Conservation (phyloP, 805 yeast species). For the Barnettozyma sp. region DNA sequence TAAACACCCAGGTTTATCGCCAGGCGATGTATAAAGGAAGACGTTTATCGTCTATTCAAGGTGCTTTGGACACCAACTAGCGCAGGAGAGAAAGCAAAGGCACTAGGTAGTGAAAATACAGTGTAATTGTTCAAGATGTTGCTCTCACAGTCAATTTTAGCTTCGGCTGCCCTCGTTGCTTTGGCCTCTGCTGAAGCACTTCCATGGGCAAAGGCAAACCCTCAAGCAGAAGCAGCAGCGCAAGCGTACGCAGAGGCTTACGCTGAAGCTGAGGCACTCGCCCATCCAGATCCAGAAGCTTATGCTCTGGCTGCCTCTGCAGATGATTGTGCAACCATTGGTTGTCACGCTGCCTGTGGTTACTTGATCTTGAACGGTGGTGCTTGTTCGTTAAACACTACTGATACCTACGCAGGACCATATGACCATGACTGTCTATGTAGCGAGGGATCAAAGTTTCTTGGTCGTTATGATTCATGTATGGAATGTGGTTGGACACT, state of each 20-base stretch:
- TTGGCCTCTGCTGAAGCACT: slow-evolving; percentile 10
- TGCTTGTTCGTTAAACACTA: slow-evolving; percentile 25
- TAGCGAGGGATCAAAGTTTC: slow-evolving; percentile 17
- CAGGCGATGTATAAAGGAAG: too few relatives aligned
- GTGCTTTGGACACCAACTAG: too few relatives aligned
- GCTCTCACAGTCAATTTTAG: slow-evolving; percentile 1
- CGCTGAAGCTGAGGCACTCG: slow-evolving; percentile 19
- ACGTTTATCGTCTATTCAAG: too few relatives aligned
- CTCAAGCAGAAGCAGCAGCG: slow-evolving; percentile 18
- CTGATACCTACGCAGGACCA: slow-evolving; percentile 21
- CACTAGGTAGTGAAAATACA: too few relatives aligned
- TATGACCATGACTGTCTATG: slow-evolving; percentile 24
- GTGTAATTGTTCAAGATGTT: too few relatives aligned
- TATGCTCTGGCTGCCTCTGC: slow-evolving; percentile 19
- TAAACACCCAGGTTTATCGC: too few relatives aligned
- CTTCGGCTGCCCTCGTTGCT: neutral
- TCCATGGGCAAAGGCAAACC: slow-evolving; percentile 20
- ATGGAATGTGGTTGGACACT: slow-evolving; percentile 35
- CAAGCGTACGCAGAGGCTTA: slow-evolving; percentile 18
- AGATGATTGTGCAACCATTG: slow-evolving; percentile 26
- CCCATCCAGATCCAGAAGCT: slow-evolving; percentile 19
- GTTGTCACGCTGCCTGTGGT: slow-evolving; percentile 32
- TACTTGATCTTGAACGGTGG: slow-evolving; percentile 28
- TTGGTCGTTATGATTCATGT: slow-evolving; percentile 23
- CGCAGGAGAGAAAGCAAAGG: too few relatives aligned